Conservation (phyloP, 768 basidiomycete genomes). For the Russula ochroleuca region DNA sequence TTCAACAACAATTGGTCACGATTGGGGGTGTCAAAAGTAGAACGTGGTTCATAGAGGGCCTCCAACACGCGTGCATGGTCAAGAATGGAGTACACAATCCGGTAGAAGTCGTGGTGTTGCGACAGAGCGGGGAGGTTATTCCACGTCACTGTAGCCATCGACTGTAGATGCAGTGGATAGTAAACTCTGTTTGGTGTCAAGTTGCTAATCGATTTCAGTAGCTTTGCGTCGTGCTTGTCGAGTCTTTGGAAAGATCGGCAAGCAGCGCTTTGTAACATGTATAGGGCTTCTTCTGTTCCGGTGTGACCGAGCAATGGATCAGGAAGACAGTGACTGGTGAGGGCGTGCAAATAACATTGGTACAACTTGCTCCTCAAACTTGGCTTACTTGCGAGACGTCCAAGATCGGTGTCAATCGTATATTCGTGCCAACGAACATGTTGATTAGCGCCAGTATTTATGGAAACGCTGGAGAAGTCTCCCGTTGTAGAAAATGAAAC, state of each 20-base stretch:
- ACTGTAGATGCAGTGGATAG: constrained; percentile 8
- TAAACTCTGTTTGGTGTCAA: constrained; percentile 12
- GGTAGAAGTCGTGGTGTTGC: constrained; percentile 13
- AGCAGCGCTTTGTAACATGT: constrained; percentile 37
- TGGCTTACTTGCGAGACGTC: constrained; percentile 32
- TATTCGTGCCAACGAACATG: constrained; percentile 33
- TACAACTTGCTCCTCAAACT: constrained; percentile 35
- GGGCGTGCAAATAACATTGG: constrained; percentile 43
- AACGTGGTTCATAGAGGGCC: neutral
- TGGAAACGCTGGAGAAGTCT: constrained; percentile 6
- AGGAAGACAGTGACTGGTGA: constrained; percentile 40
- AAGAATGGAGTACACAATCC: neutral
- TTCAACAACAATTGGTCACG: neutral
- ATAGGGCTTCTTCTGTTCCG: constrained; percentile 45
- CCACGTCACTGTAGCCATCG: constrained; percentile 10
- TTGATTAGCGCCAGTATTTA: neutral
- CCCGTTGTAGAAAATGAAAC: neutral
- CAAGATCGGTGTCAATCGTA: constrained; percentile 33
- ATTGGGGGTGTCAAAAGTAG: neutral
- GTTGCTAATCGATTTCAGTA: constrained; percentile 2
- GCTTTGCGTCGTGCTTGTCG: neutral
- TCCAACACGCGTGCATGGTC: constrained; percentile 9
- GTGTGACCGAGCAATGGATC: constrained; percentile 45
- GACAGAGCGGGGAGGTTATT: constrained; percentile 13
- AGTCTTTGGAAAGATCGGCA: constrained; percentile 42